A percentile compares a stretch with the other conserved stretches of the same genome.
Evolutionary conservation across 495 filamentous ascomycete species (phyloP).

Genomic region (Penicillium ucsense): DNA sequence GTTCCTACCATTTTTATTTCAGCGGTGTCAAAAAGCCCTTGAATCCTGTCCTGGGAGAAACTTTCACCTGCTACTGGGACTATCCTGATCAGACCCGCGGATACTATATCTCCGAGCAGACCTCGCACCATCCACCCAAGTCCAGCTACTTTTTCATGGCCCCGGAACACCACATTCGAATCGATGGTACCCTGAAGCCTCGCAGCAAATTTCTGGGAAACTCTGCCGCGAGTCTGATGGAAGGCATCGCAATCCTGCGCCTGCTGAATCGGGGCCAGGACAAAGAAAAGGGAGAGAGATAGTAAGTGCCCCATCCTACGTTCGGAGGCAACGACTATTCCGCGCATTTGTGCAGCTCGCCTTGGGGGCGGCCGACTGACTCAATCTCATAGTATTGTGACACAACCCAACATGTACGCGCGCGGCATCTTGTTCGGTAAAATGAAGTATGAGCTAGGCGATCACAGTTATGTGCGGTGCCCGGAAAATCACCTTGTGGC

Average conservation of each 20-base stretch:
- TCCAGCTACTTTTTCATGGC: constrained; percentile 99
- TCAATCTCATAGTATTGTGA: constrained; percentile 54
- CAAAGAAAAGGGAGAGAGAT: constrained; percentile 63
- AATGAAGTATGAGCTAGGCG: constrained; percentile 98
- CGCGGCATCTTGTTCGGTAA: constrained; percentile 95
- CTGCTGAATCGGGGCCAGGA: constrained; percentile 66
- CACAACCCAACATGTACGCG: constrained; percentile 99
- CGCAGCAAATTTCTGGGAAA: constrained; percentile 94
- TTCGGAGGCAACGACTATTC: too few relatives aligned
- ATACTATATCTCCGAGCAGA: constrained; percentile 94
- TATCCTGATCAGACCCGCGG: constrained; percentile 76
- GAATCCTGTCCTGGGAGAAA: constrained; percentile 94
- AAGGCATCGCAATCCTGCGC: constrained; percentile 80
- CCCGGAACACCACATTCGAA: constrained; percentile 85
- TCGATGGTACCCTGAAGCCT: constrained; percentile 95
- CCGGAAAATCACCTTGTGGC: constrained; percentile 78
- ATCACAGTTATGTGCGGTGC: constrained; percentile 91
- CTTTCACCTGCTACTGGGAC: constrained; percentile 92
- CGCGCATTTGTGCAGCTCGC: not conserved
- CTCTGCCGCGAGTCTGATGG: constrained; percentile 97
- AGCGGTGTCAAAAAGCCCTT: constrained; percentile 98
- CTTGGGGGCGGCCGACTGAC: not conserved
- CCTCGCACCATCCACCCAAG: constrained; percentile 95
- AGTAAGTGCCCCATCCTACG: constrained; percentile 46
- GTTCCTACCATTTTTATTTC: not conserved